Evolutionary conservation across 352 stramenopile species (phyloP).

Genomic region (Peronospora farinosa): DNA sequence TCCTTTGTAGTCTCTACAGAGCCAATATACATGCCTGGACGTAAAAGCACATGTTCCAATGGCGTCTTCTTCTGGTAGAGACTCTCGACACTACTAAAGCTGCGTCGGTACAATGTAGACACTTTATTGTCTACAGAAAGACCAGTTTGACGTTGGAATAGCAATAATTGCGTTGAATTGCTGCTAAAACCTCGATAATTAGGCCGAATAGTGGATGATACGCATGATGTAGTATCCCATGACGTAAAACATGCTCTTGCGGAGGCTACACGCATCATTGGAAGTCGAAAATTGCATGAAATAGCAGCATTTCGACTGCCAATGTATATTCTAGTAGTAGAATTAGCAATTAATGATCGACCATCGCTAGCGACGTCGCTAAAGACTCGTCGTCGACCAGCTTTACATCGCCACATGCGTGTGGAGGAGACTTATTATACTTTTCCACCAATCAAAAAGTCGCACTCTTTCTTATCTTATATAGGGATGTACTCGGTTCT

Average conservation of each 20-base stretch:
- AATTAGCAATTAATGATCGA: not conserved
- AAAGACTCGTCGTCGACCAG: slow-evolving; percentile 23
- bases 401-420: slow-evolving; percentile 30
- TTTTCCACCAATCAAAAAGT: slow-evolving; percentile 15
- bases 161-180: not conserved
- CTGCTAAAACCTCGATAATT: slow-evolving; percentile 5
- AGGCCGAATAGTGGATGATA: slow-evolving; percentile 1
- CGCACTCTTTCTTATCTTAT: not conserved
- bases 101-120: slow-evolving; percentile 6
- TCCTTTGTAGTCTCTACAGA: slow-evolving; percentile 74
- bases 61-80: slow-evolving; percentile 89
- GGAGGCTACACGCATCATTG: slow-evolving; percentile 1
- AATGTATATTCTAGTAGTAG: not conserved
- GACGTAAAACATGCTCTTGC: slow-evolving; percentile 2
- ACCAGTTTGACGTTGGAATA: slow-evolving; percentile 3
- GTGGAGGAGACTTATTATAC: slow-evolving; percentile 2
- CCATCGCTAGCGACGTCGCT: slow-evolving; percentile 19
- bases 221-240: not conserved
- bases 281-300: slow-evolving; percentile 1
- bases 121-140: not conserved
- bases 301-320: not conserved
- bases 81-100: slow-evolving; percentile 51
- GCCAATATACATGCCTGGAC: slow-evolving; percentile 89
- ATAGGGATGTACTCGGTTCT: slow-evolving; percentile 5
- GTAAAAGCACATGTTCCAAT: slow-evolving; percentile 86